Conservation (phyloP, 495 filamentous ascomycete genomes). For the Neurospora discreta region DNA sequence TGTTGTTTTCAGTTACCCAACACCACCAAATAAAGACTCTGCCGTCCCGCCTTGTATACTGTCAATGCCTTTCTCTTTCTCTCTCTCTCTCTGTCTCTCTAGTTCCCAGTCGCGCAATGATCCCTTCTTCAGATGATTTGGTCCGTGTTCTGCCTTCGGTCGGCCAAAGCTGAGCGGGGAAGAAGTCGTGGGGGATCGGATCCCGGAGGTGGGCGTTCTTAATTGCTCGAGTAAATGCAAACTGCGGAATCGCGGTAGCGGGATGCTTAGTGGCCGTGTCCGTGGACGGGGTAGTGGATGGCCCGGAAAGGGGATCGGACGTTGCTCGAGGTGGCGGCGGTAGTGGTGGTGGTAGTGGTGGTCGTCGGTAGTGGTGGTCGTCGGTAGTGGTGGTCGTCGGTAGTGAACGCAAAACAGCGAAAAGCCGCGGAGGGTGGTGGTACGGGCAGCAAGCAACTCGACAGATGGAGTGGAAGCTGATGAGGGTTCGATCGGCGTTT, state of each 20-base stretch:
- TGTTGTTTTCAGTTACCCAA: background rate
- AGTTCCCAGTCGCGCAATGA: background rate
- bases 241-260: background rate
- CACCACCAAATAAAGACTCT: background rate
- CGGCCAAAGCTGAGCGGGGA: background rate
- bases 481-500: background rate
- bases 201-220: background rate
- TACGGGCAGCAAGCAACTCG: background rate
- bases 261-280: background rate
- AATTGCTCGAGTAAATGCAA: background rate
- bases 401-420: background rate
- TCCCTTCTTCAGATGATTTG: background rate
- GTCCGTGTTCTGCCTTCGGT: background rate
- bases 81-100: background rate
- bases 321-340: background rate
- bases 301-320: background rate
- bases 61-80: background rate
- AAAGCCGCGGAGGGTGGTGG: background rate
- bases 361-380: background rate
- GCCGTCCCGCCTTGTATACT: background rate
- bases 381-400: background rate
- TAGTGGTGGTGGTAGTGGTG: background rate
- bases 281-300: background rate
- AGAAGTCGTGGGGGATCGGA: background rate
- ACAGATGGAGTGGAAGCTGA: background rate